Conservation (phyloP, 2,329 filamentous ascomycete genomes). For the Neofusicoccum sp. region DNA sequence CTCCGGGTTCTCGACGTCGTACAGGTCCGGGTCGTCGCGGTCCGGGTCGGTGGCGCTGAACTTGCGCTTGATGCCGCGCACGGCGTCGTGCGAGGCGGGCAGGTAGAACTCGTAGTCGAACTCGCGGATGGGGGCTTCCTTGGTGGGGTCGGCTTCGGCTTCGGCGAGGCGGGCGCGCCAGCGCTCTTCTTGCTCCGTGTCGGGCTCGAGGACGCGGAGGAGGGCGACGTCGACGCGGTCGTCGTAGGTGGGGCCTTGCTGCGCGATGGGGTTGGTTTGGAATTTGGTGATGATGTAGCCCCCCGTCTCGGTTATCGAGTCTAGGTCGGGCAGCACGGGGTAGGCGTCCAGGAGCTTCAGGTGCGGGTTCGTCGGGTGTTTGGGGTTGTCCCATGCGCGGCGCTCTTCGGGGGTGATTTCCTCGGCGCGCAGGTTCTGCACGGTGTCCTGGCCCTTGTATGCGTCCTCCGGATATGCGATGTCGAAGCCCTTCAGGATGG, state of each 20-base stretch:
- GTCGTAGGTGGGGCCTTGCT: conserved; percentile 51
- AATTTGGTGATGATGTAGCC: conserved; percentile 62
- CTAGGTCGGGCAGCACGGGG: conserved; percentile 60
- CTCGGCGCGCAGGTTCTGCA: conserved; percentile 53
- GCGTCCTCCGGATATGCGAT: conserved; percentile 62
- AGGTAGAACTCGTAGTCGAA: conserved; percentile 62
- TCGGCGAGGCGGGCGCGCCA: conserved; percentile 35
- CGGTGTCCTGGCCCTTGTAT: conserved; percentile 66
- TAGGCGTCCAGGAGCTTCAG: conserved; percentile 60
- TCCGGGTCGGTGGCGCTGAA: conserved; percentile 57
- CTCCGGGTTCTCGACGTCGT: conserved; percentile 42
- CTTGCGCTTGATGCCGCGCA: conserved; percentile 55
- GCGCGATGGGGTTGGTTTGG: conserved; percentile 56
- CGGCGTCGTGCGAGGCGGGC: conserved; percentile 48
- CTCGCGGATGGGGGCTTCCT: conserved; percentile 49
- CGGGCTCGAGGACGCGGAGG: conserved; percentile 49
- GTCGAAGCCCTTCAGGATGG: conserved; percentile 63
- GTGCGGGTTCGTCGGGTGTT: conserved; percentile 58
- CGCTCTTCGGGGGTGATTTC: conserved; percentile 54
- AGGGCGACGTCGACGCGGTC: conserved; percentile 59
- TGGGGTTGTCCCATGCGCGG: conserved; percentile 59
- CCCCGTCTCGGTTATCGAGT: conserved; percentile 58
- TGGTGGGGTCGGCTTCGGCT: conserved; percentile 48
- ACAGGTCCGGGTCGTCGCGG: conserved; percentile 42
- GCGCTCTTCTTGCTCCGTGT: conserved; percentile 44